phyloP scores from a whole-genome alignment of 306 rosid species.

The Cicer chorassanicum region DNA sequence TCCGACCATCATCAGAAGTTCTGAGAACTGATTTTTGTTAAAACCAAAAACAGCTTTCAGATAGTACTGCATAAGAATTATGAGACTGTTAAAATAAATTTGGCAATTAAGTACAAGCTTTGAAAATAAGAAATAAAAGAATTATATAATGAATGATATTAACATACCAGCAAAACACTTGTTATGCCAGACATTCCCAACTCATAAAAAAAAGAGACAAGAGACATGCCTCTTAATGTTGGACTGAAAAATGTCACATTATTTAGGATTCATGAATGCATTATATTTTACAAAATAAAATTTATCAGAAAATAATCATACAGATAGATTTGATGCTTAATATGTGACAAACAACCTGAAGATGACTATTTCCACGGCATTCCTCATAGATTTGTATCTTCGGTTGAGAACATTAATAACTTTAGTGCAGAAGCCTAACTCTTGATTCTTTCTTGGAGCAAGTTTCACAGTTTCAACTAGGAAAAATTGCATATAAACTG shows the following conservation, averaged over 20 bases:
- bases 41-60: constrained; percentile 80
- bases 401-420: constrained; percentile 47
- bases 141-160: not conserved
- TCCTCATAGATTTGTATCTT: constrained; percentile 68
- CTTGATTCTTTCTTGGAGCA: constrained; percentile 43
- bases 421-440: constrained; percentile 53
- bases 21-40: constrained; percentile 78
- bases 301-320: not conserved
- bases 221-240: constrained; percentile 69
- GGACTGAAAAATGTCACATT: constrained; percentile 61
- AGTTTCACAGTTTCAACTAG: constrained; percentile 58
- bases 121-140: not conserved
- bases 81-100: constrained; percentile 20
- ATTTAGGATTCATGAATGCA: constrained; percentile 20
- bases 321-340: not conserved
- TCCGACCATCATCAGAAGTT: constrained; percentile 73
- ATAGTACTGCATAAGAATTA: constrained; percentile 67
- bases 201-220: constrained; percentile 75
- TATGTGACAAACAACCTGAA: constrained; percentile 54
- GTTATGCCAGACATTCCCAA: constrained; percentile 83
- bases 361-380: constrained; percentile 62
- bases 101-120: not conserved
- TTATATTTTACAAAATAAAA: constrained; percentile 16
- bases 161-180: constrained; percentile 66
- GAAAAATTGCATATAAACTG: constrained; percentile 75